A percentile compares a stretch with the other conserved stretches of the same genome.
Conservation (phyloP, 2,329 filamentous ascomycete genomes). For the Pseudocercospora crystallina region DNA sequence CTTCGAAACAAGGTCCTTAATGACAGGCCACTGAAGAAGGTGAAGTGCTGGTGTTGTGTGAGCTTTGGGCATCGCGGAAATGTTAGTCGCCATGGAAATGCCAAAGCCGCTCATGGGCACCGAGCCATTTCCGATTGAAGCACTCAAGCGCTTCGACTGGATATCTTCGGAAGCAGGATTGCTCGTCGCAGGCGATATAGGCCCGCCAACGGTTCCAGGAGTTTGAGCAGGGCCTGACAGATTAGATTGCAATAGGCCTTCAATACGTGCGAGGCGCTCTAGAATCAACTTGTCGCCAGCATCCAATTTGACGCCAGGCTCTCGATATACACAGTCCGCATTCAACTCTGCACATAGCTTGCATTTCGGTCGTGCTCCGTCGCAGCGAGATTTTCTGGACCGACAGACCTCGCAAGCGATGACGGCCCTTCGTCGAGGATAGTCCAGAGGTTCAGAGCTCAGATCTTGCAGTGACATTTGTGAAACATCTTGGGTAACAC, state of each 20-base stretch:
- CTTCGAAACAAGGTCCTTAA: conserved; percentile 72
- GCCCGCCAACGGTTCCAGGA: conserved; percentile 12
- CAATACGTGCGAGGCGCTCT: conserved; percentile 74
- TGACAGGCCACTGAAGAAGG: conserved; percentile 76
- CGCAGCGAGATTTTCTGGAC: conserved; percentile 35
- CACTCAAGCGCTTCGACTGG: conserved; percentile 36
- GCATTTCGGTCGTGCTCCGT: conserved; percentile 67
- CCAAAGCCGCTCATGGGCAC: conserved; percentile 60
- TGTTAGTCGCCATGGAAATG: conserved; percentile 68
- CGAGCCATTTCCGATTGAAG: conserved; percentile 38
- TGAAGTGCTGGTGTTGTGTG: conserved; percentile 80
- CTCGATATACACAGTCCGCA: conserved; percentile 79
- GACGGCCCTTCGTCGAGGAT: conserved; percentile 34
- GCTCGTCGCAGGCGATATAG: conserved; percentile 49
- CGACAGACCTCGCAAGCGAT: conserved; percentile 38
- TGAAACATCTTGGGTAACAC: conserved; percentile 1
- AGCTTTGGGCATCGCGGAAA: conserved; percentile 81
- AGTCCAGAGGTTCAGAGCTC: conserved; percentile 30
- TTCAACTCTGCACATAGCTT: conserved; percentile 79
- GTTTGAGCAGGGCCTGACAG: conserved; percentile 43
- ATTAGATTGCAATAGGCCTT: conserved; percentile 71
- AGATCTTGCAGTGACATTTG: conserved; percentile 1
- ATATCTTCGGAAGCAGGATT: conserved; percentile 44
- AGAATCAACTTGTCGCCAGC: conserved; percentile 83
- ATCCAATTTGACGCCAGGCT: conserved; percentile 83